Percentiles rank a stretch among this genome's conserved stretches.
These are phyloP conservation scores for Hypoxylon fuscum DNA, from an alignment of 495 filamentous ascomycete species.

Conservation along the genomic window DNA sequence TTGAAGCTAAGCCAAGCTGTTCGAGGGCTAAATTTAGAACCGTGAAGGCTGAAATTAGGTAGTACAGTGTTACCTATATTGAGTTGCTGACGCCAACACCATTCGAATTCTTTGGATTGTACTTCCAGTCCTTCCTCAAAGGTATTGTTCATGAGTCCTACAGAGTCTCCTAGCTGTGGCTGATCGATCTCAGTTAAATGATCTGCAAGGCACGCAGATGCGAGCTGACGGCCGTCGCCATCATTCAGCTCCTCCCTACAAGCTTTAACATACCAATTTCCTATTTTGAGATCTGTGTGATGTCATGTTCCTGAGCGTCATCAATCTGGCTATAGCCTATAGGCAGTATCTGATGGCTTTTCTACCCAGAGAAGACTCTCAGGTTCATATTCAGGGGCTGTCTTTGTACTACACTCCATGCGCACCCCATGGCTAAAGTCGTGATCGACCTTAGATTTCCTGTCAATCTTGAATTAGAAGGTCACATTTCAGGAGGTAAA, in stretches of 20 bases:
- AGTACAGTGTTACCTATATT: constrained; percentile 2
- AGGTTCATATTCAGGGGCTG: constrained; percentile 12
- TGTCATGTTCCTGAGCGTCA: not conserved
- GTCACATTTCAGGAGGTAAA: not conserved
- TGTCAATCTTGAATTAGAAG: constrained; percentile 7
- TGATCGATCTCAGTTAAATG: constrained; percentile 11
- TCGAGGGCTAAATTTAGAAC: constrained; percentile 21
- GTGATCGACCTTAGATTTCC: not conserved
- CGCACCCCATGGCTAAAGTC: constrained; percentile 3
- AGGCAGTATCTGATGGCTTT: too few relatives aligned
- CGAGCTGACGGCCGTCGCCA: constrained; percentile 10
- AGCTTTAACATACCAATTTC: not conserved
- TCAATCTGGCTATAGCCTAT: not conserved
- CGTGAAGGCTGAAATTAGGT: constrained; percentile 22
- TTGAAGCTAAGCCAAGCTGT: not conserved
- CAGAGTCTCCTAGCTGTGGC: constrained; percentile 9
- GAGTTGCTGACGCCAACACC: constrained; percentile 32
- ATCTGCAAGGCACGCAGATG: constrained; percentile 5
- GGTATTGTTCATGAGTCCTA: constrained; percentile 1
- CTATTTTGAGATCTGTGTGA: constrained; percentile 2
- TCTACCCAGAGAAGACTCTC: not conserved
- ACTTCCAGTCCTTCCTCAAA: constrained; percentile 14
- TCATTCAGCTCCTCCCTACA: not conserved
- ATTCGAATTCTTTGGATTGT: constrained; percentile 1
- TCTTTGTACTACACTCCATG: constrained; percentile 1